Conservation (phyloP, 768 basidiomycete genomes). For the Amanita jacksonii region DNA sequence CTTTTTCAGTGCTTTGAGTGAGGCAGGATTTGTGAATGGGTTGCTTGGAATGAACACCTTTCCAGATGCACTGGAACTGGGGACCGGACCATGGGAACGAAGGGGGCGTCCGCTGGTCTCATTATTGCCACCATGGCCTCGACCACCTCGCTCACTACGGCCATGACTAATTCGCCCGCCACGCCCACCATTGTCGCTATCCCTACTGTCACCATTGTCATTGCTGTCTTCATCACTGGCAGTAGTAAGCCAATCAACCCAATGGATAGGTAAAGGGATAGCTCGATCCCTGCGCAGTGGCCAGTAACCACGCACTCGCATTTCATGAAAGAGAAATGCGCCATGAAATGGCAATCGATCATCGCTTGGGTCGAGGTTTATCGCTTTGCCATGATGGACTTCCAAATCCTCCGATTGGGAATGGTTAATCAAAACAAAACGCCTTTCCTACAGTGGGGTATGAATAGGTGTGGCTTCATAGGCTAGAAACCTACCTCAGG, state of each 20-base stretch:
- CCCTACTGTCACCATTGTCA: too few species aligned
- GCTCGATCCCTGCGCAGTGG: slow-evolving; percentile 10
- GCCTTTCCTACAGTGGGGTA: slow-evolving; percentile 6
- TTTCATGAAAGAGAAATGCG: slow-evolving; percentile 13
- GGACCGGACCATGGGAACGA: slow-evolving; percentile 5
- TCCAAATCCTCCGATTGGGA: slow-evolving; percentile 7
- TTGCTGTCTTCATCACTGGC: too few species aligned
- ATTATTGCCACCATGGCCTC: neutral
- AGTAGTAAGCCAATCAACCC: slow-evolving; percentile 6
- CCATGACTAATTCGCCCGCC: neutral
- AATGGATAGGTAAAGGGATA: slow-evolving; percentile 9
- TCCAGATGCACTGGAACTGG: slow-evolving; percentile 7
- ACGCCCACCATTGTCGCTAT: neutral
- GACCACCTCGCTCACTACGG: neutral
- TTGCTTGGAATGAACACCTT: slow-evolving; percentile 11
- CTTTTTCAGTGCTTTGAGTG: slow-evolving; percentile 8
- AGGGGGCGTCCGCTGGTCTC: slow-evolving; percentile 2
- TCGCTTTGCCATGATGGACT: slow-evolving; percentile 9
- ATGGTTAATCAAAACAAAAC: slow-evolving; percentile 13
- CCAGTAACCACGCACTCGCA: slow-evolving; percentile 12
- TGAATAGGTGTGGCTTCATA: neutral
- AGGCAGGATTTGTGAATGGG: slow-evolving; percentile 8
- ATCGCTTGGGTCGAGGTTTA: slow-evolving; percentile 6
- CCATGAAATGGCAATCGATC: slow-evolving; percentile 8
- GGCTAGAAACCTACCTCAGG: slow-evolving; percentile 8